Evolutionary conservation across 2,329 filamentous ascomycete genomes (phyloP), one percentile per base, ranked within the genome.

Genomic region (Aspergillus clavatus): DNA sequence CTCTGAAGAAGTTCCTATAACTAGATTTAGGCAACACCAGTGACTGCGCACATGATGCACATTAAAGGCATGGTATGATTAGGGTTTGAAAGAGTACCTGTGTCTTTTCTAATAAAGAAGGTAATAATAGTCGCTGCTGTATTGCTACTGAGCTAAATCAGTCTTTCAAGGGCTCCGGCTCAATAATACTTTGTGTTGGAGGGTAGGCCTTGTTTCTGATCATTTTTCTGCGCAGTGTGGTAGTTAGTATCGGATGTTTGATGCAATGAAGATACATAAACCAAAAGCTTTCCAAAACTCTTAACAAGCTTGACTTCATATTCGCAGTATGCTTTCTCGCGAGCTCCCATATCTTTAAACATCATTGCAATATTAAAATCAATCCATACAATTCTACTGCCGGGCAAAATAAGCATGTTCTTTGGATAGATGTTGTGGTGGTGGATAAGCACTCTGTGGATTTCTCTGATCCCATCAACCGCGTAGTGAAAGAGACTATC

Each of bases 311-410:
- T 29, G 27, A 45, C 38, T 48, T 59, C 54, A 14, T 57, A 3
- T 0, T 54, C 45, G 39, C 45, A 53, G 21, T 4, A 26, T 4
- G 22, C 40, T 24, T 21, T 16, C 27, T 54, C 4, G 26, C 45
- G n/a, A 35, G 40, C 42, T 21, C 40, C 47, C 37, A 46, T 7
- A 3, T 48, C 42, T 14, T 29, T 22, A 22, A 59, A 58, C 3
- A 50, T 57, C 11, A 33, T 57, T 26, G 55, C 43, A 54, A 57
- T 45, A 51, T 59, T 55, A 45, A 59, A 57, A 19, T 58, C 53
- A 40, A 54, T 45, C 56, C 58, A 59, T 6, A 58, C 50, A 18
- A 58, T 4, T 39, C 52, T 52, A 26, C 52, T 24, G 35, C 50
- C 53, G 42, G 10, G 51, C 11, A 57, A 43, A 31, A 59, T 16